These are phyloP conservation scores for Colletotrichum orchidophilum DNA, from an alignment of 2,329 filamentous ascomycete genomes.

Conservation along the genomic window DNA sequence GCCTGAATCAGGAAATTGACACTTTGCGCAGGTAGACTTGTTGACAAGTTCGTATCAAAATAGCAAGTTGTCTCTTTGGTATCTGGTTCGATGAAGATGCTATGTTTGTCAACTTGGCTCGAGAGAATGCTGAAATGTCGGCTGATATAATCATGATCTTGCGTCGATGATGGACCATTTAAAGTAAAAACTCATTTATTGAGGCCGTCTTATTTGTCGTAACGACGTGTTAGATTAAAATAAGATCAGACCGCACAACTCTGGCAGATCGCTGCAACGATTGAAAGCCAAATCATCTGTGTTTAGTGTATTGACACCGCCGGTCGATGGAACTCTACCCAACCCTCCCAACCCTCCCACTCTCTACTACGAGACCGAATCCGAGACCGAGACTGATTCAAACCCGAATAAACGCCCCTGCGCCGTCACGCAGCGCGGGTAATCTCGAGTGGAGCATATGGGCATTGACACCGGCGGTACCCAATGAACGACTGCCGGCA, in stretches of 20 bases:
- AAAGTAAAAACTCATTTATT: conserved; percentile 3
- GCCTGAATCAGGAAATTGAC: background rate
- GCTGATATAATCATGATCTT: background rate
- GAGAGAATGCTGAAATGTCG: background rate
- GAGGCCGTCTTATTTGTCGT: conserved; percentile 17
- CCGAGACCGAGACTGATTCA: conserved; percentile 26
- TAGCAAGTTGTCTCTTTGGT: background rate
- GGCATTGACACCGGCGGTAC: background rate
- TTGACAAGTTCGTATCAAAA: background rate
- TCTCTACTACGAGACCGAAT: conserved; percentile 14
- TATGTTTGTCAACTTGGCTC: background rate
- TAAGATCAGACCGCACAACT: background rate
- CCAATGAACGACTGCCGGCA: background rate
- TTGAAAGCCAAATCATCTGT: background rate
- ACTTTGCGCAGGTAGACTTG: background rate
- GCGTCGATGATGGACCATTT: conserved; percentile 2
- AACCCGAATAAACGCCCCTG: background rate
- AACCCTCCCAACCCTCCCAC: background rate
- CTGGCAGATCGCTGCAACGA: background rate
- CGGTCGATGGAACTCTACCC: conserved; percentile 5
- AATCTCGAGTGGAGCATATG: conserved; percentile 11
- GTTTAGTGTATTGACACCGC: conserved; percentile 14
- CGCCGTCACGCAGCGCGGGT: conserved; percentile 9
- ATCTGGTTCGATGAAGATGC: background rate
- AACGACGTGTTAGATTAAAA: conserved; percentile 17